A percentile compares a stretch with the other conserved stretches of the same genome.
Conservation (phyloP, 257 asterid species). For the Primulina eburnea region DNA sequence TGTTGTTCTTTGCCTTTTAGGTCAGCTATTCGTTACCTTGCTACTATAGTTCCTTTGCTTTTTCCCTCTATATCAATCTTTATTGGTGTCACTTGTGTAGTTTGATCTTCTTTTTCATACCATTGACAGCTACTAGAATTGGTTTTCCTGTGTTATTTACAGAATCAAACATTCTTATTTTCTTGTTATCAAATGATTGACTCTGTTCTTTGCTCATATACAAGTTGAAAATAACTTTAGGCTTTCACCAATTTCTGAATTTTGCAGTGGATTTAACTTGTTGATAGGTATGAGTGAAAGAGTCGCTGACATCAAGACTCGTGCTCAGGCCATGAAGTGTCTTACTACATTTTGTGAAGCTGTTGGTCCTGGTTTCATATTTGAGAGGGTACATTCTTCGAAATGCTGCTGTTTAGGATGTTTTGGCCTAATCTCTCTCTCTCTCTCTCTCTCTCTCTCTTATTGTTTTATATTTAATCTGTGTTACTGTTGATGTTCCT, state of each 20-base stretch:
- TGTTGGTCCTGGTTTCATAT: constrained; percentile 91
- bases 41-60: neutral
- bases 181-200: neutral
- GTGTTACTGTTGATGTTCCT: no score
- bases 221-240: constrained; percentile 9
- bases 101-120: constrained; percentile 8
- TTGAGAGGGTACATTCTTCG: constrained; percentile 72
- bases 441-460: no score
- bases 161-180: neutral
- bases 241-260: constrained; percentile 23
- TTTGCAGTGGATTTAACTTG: constrained; percentile 24
- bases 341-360: constrained; percentile 94
- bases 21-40: constrained; percentile 33
- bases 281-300: constrained; percentile 81
- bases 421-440: neutral
- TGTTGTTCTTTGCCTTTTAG: constrained; percentile 80
- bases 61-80: neutral
- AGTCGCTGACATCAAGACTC: constrained; percentile 98
- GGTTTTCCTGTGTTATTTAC: constrained; percentile 7
- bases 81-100: constrained; percentile 3
- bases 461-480: no score
- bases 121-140: constrained; percentile 11
- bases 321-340: constrained; percentile 90
- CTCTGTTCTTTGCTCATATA: constrained; percentile 6
- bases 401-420: neutral